Evolutionary conservation across 1,284 basidiomycete species (phyloP), one percentile per base, ranked within the genome.

Genomic region (Ceratobasidium sp.): DNA sequence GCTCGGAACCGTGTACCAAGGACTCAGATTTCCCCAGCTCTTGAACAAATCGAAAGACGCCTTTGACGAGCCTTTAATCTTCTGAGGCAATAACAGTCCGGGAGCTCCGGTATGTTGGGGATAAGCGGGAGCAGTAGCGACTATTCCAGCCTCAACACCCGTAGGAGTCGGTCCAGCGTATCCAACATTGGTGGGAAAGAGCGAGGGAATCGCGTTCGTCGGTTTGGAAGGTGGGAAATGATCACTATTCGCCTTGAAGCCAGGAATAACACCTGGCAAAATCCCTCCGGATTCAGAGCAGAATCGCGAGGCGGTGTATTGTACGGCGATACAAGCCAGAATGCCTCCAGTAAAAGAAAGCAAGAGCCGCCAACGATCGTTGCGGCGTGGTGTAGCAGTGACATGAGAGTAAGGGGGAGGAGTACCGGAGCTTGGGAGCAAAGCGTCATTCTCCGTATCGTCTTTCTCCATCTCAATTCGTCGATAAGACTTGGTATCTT

Each of bases 161-260:
- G 95, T 96, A 0, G 94, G 93, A 0, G 95, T 96, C 12, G 88
- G 90, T 9, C 95, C 95, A 15, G 92, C 88, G 83, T 95, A 93
- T 59, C 95, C 95, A 13, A 96, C 90, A 79, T 92, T 84, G 40
- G 92, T 88, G 3, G 93, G 94, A 83, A 95, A 95, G 46, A 92
- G 81, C 0, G 90, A 89, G 0, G 93, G 91, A 79, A 88, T 87
- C 6, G 85, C 86, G 80, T 94, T 94, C 12, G 92, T 94, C 0
- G 93, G 92, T 1, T 88, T 88, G 0, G 88, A 80, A 1, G 93
- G 93, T n/a, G 93, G 93, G 83, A 89, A 94, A 46, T 89, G 83
- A 33, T 83, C 80, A 80, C 87, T 87, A 33, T 65, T 54, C 83
- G 6, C 23, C 9, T 23, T 13, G 3, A 44, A 46, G n/a, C 48